phyloP scores from a whole-genome alignment of 352 stramenopile genomes.

The Pythium dissimile region DNA sequence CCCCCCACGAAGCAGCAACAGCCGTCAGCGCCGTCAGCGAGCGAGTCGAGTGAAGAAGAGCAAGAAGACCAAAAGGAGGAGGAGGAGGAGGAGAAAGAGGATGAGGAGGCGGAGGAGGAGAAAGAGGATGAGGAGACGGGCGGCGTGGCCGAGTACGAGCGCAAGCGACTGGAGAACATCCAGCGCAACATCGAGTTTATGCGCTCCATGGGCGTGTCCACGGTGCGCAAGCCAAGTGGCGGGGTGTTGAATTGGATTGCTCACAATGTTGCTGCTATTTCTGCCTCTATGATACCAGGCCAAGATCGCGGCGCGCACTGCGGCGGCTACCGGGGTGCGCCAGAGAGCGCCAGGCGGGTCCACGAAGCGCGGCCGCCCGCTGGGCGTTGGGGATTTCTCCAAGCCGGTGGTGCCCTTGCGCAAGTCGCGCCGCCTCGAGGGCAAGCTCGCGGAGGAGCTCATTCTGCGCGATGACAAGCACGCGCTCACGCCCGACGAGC shows the following conservation, averaged over 20 bases:
- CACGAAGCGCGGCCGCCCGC: conserved; percentile 3
- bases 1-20: background rate
- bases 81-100: background rate
- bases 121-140: conserved; percentile 3
- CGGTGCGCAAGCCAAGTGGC: too few relatives aligned
- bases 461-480: conserved; percentile 21
- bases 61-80: background rate
- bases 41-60: background rate
- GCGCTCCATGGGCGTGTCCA: conserved; percentile 77
- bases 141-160: conserved; percentile 71
- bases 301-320: conserved; percentile 62
- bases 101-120: conserved; percentile 1
- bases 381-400: too few relatives aligned
- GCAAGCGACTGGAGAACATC: conserved; percentile 80
- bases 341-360: background rate
- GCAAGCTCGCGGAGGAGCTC: conserved; percentile 47
- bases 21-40: too few relatives aligned
- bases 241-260: too few relatives aligned
- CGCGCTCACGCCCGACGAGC: background rate
- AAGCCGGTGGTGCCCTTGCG: conserved; percentile 28
- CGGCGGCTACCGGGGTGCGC: conserved; percentile 15
- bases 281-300: conserved; percentile 31
- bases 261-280: background rate
- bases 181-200: conserved; percentile 83
- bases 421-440: conserved; percentile 64